Evolutionary conservation across 2,329 filamentous ascomycete genomes (phyloP).

Genomic region (Alternaria conjuncta): DNA sequence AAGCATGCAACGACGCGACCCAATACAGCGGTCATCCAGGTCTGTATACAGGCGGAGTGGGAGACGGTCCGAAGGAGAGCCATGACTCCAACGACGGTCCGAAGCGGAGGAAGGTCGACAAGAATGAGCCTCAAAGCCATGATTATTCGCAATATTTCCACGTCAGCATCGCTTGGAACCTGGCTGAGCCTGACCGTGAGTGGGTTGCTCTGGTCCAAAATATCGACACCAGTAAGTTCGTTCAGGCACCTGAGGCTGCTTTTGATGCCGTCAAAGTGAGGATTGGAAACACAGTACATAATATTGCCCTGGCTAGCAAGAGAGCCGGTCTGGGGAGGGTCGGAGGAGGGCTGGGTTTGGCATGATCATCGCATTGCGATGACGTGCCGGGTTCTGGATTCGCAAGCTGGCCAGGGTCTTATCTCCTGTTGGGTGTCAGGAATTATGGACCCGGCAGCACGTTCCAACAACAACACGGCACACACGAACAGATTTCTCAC

Average conservation of each 20-base stretch:
- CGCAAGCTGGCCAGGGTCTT: background rate
- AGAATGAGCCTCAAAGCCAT: constrained; percentile 1
- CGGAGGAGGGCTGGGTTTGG: constrained; percentile 22
- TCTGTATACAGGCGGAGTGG: constrained; percentile 64
- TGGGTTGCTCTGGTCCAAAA: constrained; percentile 32
- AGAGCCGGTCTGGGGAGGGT: constrained; percentile 19
- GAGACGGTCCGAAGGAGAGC: constrained; percentile 38
- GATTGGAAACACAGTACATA: constrained; percentile 51
- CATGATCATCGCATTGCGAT: constrained; percentile 14
- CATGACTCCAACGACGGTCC: constrained; percentile 14
- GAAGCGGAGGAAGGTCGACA: constrained; percentile 21
- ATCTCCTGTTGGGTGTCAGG: constrained; percentile 7
- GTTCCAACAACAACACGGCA: constrained; percentile 4
- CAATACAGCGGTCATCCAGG: constrained; percentile 68
- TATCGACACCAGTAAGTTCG: constrained; percentile 27
- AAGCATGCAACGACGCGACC: constrained; percentile 69
- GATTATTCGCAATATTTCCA: constrained; percentile 71
- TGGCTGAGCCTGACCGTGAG: constrained; percentile 36
- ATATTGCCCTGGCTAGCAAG: constrained; percentile 37
- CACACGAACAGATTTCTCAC: background rate
- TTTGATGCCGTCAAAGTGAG: constrained; percentile 57
- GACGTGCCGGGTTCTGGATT: constrained; percentile 9
- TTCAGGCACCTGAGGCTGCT: constrained; percentile 28
- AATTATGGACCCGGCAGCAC: constrained; percentile 10
- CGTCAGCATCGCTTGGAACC: constrained; percentile 84